A percentile compares a stretch with the other conserved stretches of the same genome.
These are phyloP conservation scores for Pilatotrama ljubarskyi DNA, from an alignment of 768 basidiomycete species.

Conservation along the genomic window DNA sequence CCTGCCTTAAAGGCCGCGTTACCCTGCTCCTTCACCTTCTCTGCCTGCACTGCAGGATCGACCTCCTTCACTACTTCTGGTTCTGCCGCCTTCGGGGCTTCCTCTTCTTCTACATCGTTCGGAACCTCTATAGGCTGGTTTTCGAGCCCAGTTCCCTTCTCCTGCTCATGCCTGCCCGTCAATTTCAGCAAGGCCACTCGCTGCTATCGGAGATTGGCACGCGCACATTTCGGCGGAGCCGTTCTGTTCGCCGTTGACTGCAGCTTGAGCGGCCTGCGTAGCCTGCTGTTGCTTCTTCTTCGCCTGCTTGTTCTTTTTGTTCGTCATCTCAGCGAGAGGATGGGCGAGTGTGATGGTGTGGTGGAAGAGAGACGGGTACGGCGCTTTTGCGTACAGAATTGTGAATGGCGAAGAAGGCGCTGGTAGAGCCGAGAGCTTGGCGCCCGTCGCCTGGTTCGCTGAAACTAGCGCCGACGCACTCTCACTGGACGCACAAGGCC, in stretches of 20 bases:
- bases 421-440: too few species aligned
- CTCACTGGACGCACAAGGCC: too few species aligned
- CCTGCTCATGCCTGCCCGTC: constrained; percentile 14
- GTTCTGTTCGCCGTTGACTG: constrained; percentile 4
- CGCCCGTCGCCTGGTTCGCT: too few species aligned
- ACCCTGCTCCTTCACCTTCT: constrained; percentile 71
- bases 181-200: constrained; percentile 7
- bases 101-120: neutral
- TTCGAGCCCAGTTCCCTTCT: neutral
- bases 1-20: constrained; percentile 73
- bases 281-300: constrained; percentile 24
- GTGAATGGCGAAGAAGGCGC: too few species aligned
- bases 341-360: neutral
- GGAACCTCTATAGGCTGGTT: constrained; percentile 6
- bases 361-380: neutral
- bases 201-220: neutral
- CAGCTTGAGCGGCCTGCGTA: constrained; percentile 5
- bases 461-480: too few species aligned
- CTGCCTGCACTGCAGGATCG: constrained; percentile 50
- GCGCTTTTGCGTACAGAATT: too few species aligned
- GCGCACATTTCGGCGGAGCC: constrained; percentile 9
- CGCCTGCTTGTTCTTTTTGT: constrained; percentile 25
- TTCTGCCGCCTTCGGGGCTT: neutral
- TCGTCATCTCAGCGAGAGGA: constrained; percentile 11
- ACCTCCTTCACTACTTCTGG: neutral